Conservation (phyloP, 495 filamentous ascomycete genomes). For the Podospora appendiculata region DNA sequence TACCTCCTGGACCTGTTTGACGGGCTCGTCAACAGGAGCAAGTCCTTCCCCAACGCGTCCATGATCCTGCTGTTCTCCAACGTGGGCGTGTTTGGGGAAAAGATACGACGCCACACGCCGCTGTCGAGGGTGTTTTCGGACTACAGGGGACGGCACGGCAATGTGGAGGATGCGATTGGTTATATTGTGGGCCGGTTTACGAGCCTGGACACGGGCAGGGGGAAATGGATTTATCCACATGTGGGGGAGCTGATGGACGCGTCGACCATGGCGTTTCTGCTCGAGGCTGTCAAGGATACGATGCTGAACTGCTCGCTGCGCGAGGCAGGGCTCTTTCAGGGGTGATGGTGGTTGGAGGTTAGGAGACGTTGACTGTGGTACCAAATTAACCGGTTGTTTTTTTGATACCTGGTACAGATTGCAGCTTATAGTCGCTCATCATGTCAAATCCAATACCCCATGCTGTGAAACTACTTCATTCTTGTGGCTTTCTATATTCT, state of each 20-base stretch:
- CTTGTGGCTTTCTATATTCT: too few species aligned
- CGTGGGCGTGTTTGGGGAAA: neutral
- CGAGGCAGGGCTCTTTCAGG: neutral
- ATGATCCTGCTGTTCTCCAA: conserved; percentile 1
- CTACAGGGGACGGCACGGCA: neutral
- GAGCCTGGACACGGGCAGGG: too few species aligned
- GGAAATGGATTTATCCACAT: neutral
- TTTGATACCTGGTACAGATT: too few species aligned
- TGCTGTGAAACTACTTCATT: too few species aligned
- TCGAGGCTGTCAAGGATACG: conserved; percentile 4
- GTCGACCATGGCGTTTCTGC: neutral
- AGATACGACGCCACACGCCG: neutral
- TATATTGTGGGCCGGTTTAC: conserved; percentile 5
- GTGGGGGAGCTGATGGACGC: conserved; percentile 2
- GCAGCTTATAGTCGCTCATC: too few species aligned
- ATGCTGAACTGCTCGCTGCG: conserved; percentile 3
- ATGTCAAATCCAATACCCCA: too few species aligned
- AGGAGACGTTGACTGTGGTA: too few species aligned
- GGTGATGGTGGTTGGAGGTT: neutral
- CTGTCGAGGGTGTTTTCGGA: neutral
- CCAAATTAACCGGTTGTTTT: too few species aligned
- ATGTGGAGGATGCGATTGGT: neutral
- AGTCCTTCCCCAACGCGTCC: neutral
- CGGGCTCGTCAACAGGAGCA: neutral
- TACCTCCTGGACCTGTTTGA: neutral